Evolutionary conservation across 2,329 filamentous ascomycete genomes (phyloP).

Genomic region (Zalaria sp.): DNA sequence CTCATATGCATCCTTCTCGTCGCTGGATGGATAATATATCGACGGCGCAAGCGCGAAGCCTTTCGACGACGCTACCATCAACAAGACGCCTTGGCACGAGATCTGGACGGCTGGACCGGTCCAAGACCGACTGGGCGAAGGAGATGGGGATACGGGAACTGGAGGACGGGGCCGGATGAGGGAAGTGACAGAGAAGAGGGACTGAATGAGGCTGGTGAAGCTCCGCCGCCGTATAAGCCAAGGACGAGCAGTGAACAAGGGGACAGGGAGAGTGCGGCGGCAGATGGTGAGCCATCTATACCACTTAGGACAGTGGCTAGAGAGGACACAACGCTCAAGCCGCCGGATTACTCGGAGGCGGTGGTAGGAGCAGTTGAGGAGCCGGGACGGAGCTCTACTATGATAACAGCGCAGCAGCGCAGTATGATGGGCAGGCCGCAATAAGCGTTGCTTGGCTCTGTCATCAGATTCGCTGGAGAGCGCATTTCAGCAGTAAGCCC

Average conservation of each 20-base stretch:
- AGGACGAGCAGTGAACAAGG: constrained; percentile 10
- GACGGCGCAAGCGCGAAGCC: constrained; percentile 22
- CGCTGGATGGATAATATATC: constrained; percentile 29
- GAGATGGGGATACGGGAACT: constrained; percentile 4
- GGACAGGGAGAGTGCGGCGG: constrained; percentile 3
- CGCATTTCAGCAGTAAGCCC: no score
- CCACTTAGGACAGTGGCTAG: constrained; percentile 25
- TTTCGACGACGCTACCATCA: constrained; percentile 8
- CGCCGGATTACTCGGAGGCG: constrained; percentile 25
- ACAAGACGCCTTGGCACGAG: constrained; percentile 20
- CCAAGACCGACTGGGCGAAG: neutral
- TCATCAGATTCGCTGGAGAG: no score
- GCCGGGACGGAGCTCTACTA: neutral
- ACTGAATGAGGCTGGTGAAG: constrained; percentile 49
- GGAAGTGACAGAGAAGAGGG: constrained; percentile 35
- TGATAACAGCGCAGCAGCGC: no score
- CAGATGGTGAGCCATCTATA: constrained; percentile 12
- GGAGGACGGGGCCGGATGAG: constrained; percentile 10
- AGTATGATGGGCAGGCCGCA: no score
- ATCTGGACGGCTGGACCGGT: constrained; percentile 13
- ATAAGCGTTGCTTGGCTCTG: no score
- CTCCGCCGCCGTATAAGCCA: constrained; percentile 46
- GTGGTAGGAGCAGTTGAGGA: neutral
- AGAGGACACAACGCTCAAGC: constrained; percentile 21
- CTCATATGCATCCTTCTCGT: constrained; percentile 32